Evolutionary conservation across 345 rosid species (phyloP), one percentile per base, ranked within the genome.

Genomic region (Linum lewisii): DNA sequence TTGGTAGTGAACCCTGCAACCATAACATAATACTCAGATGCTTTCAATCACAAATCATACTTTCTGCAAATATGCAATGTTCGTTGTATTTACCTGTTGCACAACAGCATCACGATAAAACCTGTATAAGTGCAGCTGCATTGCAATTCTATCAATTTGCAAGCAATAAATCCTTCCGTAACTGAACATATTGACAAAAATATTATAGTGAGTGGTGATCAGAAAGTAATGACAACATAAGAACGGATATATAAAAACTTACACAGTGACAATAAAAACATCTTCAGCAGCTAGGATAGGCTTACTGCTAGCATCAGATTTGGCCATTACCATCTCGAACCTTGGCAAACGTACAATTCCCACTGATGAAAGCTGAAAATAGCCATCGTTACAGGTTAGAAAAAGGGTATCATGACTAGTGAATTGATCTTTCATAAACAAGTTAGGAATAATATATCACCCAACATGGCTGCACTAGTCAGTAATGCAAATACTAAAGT

Each of bases 91-190:
- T 66, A 90, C 99, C 87, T 94, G 97, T 71, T 81, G 96, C 38
- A 94, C 73, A 58, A 94, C 87, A 73, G 96, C 99, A 79, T 94
- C 99, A 10, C 93, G 87, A 73, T 90, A 94, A 75, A 94, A 90
- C 70, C 95, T 81, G 76, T 94, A 90, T 2, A 75, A 80, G 75
- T 94, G 87, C 50, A 94, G 88, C 47, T 79, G 79, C 97, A 94
- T 94, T 55, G 97, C 96, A 72, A 87, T 86, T 78, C 89, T 90
- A 76, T 94, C 99, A 76, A 85, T 81, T 79, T 94, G 97, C 73
- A 94, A 77, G 81, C 99, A 94, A 77, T 94, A 94, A 71, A 94
- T 85, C 75, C 99, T 84, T 63, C 96, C 99, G 75, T 94, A 94
- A 61, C 99, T 94, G 97, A 69, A 63, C 72, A 66, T 32, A 61